Evolutionary conservation across 768 basidiomycete genomes (phyloP).

Genomic region (Lepiota brunneoincarnata): DNA sequence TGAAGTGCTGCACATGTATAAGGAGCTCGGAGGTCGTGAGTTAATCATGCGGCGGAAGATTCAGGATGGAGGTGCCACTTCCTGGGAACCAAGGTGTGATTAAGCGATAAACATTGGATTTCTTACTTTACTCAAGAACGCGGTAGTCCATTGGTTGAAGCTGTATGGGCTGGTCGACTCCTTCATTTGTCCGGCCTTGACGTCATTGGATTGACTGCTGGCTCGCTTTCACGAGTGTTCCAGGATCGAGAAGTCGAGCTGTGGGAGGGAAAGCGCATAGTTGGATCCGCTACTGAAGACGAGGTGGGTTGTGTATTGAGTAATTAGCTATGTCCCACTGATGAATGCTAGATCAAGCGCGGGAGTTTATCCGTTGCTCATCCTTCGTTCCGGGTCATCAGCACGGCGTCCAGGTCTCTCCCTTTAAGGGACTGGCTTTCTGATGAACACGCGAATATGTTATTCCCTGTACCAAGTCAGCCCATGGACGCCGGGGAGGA

Average conservation of each 20-base stretch:
- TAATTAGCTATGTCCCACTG: neutral
- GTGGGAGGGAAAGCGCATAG: constrained; percentile 62
- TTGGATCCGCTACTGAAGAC: constrained; percentile 40
- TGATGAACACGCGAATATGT: constrained; percentile 69
- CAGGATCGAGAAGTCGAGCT: constrained; percentile 65
- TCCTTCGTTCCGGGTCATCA: constrained; percentile 58
- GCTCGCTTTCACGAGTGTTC: constrained; percentile 54
- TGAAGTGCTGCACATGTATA: constrained; percentile 63
- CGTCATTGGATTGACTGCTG: constrained; percentile 64
- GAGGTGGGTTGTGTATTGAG: constrained; percentile 32
- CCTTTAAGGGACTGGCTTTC: constrained; percentile 70
- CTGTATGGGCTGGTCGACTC: constrained; percentile 53
- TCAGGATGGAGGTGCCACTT: constrained; percentile 54
- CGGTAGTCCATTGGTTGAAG: constrained; percentile 50
- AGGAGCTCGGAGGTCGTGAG: constrained; percentile 66
- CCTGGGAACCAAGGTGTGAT: constrained; percentile 58
- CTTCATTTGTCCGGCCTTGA: constrained; percentile 61
- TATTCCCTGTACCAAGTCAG: constrained; percentile 58
- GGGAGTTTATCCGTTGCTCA: constrained; percentile 49
- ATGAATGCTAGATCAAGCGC: constrained; percentile 18
- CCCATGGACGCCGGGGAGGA: constrained; percentile 60
- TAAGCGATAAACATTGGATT: neutral
- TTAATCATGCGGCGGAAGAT: constrained; percentile 61
- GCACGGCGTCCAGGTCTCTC: constrained; percentile 60
- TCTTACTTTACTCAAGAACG: neutral